phyloP scores from a whole-genome alignment of 106 monocot species.

The Hemerocallis citrina region DNA sequence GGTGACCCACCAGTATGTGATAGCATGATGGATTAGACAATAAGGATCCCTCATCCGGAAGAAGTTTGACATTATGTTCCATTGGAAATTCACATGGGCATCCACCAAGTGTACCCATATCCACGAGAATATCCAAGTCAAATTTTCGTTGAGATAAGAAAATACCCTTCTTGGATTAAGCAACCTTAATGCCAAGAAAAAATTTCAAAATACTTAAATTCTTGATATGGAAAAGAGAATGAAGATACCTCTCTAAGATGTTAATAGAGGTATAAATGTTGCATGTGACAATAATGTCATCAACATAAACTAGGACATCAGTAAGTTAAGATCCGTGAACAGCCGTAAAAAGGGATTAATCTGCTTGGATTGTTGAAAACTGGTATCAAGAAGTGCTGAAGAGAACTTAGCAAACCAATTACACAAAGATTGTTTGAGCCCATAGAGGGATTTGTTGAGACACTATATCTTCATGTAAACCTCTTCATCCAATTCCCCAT shows the following conservation, averaged over 20 bases:
- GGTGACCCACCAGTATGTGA: neutral
- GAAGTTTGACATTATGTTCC: neutral
- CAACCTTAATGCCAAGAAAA: constrained; percentile 1
- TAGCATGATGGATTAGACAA: neutral
- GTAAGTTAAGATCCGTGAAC: too few relatives aligned
- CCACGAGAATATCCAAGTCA: neutral
- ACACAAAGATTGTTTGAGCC: too few relatives aligned
- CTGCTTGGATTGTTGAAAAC: too few relatives aligned
- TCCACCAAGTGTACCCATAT: neutral
- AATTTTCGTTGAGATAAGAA: neutral
- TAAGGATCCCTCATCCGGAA: neutral
- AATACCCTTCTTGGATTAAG: neutral
- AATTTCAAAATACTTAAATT: neutral
- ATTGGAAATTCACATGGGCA: neutral
- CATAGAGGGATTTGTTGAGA: too few relatives aligned
- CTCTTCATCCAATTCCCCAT: too few relatives aligned
- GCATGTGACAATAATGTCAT: neutral
- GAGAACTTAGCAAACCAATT: too few relatives aligned
- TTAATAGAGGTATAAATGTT: neutral
- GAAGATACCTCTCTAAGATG: neutral
- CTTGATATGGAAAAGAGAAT: neutral
- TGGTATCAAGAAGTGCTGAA: too few relatives aligned
- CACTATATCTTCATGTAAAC: too few relatives aligned
- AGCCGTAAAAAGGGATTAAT: neutral
- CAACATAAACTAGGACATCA: constrained; percentile 6